Evolutionary conservation across 2,329 filamentous ascomycete genomes (phyloP).

Genomic region (Talaromyces amestolkiae): DNA sequence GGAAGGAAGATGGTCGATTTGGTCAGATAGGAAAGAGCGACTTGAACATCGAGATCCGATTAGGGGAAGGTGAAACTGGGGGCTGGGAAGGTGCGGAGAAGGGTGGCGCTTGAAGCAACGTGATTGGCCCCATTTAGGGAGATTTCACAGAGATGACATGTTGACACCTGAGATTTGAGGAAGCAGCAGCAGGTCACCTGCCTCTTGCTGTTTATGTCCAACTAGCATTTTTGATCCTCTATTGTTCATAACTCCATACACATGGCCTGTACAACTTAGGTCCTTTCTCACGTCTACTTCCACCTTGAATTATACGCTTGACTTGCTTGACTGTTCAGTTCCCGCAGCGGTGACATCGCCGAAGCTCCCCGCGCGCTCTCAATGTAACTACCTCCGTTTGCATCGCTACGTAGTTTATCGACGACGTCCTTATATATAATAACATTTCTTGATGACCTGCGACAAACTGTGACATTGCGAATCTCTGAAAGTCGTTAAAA

Average conservation of each 20-base stretch:
- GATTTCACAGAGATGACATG: neutral
- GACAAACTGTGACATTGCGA: neutral
- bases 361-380: neutral
- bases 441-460: neutral
- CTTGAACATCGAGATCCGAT: neutral
- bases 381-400: conserved; percentile 5
- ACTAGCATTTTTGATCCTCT: neutral
- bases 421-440: neutral
- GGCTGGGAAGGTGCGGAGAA: neutral
- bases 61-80: conserved; percentile 3
- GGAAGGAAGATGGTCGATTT: neutral
- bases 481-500: conserved; percentile 32
- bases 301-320: neutral
- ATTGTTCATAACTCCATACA: neutral
- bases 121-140: neutral
- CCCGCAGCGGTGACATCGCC: neutral
- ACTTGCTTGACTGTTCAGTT: neutral
- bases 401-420: neutral
- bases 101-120: neutral
- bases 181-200: neutral
- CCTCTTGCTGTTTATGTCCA: neutral
- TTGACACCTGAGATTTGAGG: neutral
- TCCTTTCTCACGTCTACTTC: neutral
- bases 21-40: neutral
- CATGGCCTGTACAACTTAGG: neutral